These are phyloP conservation scores for Hansfordia pulvinata DNA, from an alignment of 2,329 filamentous ascomycete species.

Conservation along the genomic window DNA sequence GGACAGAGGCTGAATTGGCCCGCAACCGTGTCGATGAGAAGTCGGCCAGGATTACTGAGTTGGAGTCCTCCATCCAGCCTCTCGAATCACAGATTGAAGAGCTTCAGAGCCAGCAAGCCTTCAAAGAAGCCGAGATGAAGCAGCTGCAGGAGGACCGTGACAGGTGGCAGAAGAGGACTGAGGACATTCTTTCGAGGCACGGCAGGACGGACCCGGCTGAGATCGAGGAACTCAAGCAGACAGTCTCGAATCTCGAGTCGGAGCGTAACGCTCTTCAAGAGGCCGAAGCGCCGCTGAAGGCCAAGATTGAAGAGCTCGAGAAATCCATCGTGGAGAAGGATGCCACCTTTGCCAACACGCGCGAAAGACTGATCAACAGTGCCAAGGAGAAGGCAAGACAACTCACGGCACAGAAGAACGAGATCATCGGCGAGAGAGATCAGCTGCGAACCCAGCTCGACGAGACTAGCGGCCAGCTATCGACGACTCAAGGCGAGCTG, in stretches of 20 bases:
- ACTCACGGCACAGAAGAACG: constrained; percentile 38
- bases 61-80: constrained; percentile 66
- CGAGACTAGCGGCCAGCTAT: constrained; percentile 24
- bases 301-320: constrained; percentile 38
- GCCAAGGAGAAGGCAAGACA: constrained; percentile 46
- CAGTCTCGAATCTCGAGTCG: constrained; percentile 50
- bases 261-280: constrained; percentile 47
- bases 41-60: constrained; percentile 57
- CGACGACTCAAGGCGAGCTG: constrained; percentile 35
- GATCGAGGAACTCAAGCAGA: constrained; percentile 76
- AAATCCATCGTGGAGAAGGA: constrained; percentile 39
- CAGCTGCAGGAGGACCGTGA: constrained; percentile 85
- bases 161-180: constrained; percentile 88
- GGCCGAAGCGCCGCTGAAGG: constrained; percentile 35
- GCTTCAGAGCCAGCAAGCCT: constrained; percentile 67
- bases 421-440: constrained; percentile 35
- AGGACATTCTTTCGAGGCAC: constrained; percentile 92
- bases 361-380: constrained; percentile 43
- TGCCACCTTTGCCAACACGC: constrained; percentile 34
- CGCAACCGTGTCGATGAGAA: constrained; percentile 66
- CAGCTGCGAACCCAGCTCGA: constrained; percentile 36
- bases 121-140: constrained; percentile 77
- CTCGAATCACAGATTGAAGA: constrained; percentile 69
- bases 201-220: constrained; percentile 90
- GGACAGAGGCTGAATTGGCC: constrained; percentile 71